Percentiles rank a stretch among this genome's conserved stretches.
These are phyloP conservation scores for Fusarium tjaetaba DNA, from an alignment of 2,329 filamentous ascomycete genomes.

Conservation along the genomic window DNA sequence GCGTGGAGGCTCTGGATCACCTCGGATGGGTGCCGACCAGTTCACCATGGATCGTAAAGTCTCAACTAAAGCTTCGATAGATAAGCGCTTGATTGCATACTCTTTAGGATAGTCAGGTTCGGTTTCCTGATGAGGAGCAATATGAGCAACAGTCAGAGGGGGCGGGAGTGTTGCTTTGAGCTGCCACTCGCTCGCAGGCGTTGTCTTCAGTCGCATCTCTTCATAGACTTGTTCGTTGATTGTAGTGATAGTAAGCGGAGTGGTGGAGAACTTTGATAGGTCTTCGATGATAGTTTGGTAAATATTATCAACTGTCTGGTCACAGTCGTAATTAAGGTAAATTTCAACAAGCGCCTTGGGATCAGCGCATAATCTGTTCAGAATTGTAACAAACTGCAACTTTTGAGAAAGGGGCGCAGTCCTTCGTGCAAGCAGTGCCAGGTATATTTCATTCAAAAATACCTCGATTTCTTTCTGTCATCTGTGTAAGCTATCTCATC, in stretches of 20 bases:
- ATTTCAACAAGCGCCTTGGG: slow-evolving; percentile 91
- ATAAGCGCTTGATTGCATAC: slow-evolving; percentile 89
- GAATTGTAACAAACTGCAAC: slow-evolving; percentile 85
- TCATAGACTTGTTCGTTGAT: slow-evolving; percentile 87
- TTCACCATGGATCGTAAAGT: slow-evolving; percentile 89
- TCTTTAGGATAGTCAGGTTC: slow-evolving; percentile 85
- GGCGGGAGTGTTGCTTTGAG: slow-evolving; percentile 86
- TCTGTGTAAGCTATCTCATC: slow-evolving; percentile 39
- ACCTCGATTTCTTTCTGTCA: slow-evolving; percentile 93
- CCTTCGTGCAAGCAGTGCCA: slow-evolving; percentile 88
- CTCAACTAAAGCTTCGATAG: slow-evolving; percentile 88
- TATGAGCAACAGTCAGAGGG: slow-evolving; percentile 81
- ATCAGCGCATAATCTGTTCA: slow-evolving; percentile 86
- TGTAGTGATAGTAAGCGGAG: slow-evolving; percentile 78
- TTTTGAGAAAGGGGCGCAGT: slow-evolving; percentile 91
- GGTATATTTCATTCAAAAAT: slow-evolving; percentile 96
- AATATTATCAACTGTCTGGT: slow-evolving; percentile 94
- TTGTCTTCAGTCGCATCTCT: slow-evolving; percentile 74
- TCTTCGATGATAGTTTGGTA: slow-evolving; percentile 96
- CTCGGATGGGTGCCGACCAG: slow-evolving; percentile 77
- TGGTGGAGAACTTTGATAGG: slow-evolving; percentile 85
- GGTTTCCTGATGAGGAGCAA: slow-evolving; percentile 66
- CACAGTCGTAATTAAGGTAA: slow-evolving; percentile 98
- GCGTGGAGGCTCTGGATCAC: slow-evolving; percentile 59
- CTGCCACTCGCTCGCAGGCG: slow-evolving; percentile 80